Base-by-base conservation (phyloP, 2,329 filamentous ascomycete genomes). In the Monilinia fructigena region DNA sequence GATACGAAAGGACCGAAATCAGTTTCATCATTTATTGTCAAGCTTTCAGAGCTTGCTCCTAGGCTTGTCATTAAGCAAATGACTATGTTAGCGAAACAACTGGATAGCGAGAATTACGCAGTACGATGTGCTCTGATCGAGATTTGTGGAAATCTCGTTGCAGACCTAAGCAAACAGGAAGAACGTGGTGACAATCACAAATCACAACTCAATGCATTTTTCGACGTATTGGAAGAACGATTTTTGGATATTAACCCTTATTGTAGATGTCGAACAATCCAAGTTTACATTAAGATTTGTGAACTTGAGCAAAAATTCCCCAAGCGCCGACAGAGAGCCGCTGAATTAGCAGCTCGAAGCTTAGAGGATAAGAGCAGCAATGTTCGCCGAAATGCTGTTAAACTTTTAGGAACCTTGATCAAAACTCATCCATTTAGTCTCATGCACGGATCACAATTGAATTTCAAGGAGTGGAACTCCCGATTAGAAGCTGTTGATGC, bases 331-430 rank as follows among this genome's bases (percentile, higher is more conserved):
- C 93, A 97, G 77, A 90, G 86, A 75, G 94, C 90, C 4, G 91
- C 94, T 1, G 92, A 97, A 76, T 82, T 97, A 35, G 93, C 95
- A 1, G 89, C 91, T 66, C 86, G 91, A 72, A 98, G 94, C 77
- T 82, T 99, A 3, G 92, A 97, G 77, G 96, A 99, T 80, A 98
- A 96, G 82, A 98, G 94, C 80, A 99, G 95, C 78, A 96, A 98
- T 74, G 95, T 99, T 42, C 86, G 95, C 69, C 86, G 93, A 67
- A 98, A 98, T 76, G 93, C 95, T 2, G 95, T 99, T 76, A 98
- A 97, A 78, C 81, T 99, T 8, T 83, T 99, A 1, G 91, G 89
- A 7, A 90, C 90, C 54, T 82, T 99, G 8, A 92, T 99, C 73
- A 92, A 93, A 69, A 97, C 93, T 0, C 95, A 99, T 77, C 95